phyloP scores from a whole-genome alignment of 352 stramenopile genomes.

The Thalassiosira hispida region DNA sequence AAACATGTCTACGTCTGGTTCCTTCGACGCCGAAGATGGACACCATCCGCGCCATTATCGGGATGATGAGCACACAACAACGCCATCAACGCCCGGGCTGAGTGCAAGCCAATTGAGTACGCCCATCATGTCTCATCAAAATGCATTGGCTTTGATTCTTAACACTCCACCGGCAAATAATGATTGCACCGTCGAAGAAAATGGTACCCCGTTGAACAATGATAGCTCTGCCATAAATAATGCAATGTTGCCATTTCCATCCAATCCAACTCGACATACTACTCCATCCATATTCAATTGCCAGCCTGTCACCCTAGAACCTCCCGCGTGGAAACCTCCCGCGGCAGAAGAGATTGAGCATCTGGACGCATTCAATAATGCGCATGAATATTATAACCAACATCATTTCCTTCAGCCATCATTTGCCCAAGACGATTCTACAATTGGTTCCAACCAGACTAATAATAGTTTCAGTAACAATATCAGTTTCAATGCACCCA shows the following conservation, averaged over 20 bases:
- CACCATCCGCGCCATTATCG: neutral
- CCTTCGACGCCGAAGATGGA: constrained; percentile 10
- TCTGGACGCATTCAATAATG: constrained; percentile 50
- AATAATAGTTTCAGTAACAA: constrained; percentile 46
- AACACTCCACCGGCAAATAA: constrained; percentile 30
- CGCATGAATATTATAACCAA: constrained; percentile 30
- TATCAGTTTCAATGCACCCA: constrained; percentile 13
- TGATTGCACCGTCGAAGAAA: neutral
- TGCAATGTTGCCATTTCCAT: neutral
- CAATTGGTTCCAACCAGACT: constrained; percentile 48
- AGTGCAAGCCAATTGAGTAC: constrained; percentile 43
- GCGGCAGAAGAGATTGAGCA: constrained; percentile 50
- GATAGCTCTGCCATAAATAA: neutral
- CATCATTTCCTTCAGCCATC: constrained; percentile 41
- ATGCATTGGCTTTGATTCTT: constrained; percentile 13
- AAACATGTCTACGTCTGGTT: constrained; percentile 4
- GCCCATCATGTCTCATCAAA: constrained; percentile 32
- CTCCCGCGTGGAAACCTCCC: constrained; percentile 52
- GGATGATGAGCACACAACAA: constrained; percentile 11
- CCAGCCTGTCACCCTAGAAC: constrained; percentile 35
- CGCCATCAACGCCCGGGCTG: constrained; percentile 6
- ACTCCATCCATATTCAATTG: constrained; percentile 15
- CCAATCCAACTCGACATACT: neutral
- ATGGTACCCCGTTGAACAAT: neutral
- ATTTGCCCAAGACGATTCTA: constrained; percentile 39